Conservation (phyloP, 2,329 filamentous ascomycete genomes). For the Alternaria consortialis region DNA sequence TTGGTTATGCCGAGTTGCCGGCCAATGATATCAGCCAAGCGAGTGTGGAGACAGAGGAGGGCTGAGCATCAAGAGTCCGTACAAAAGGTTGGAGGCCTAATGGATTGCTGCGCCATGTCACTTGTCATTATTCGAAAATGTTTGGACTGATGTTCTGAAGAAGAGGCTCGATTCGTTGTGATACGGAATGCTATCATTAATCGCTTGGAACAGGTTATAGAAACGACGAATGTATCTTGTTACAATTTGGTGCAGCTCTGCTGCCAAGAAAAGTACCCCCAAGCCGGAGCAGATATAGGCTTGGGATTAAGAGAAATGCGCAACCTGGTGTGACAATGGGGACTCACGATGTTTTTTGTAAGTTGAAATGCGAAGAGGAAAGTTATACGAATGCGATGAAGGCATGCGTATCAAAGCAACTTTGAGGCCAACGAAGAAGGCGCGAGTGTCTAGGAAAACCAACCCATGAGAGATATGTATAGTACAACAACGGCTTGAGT, state of each 20-base stretch:
- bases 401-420: not conserved
- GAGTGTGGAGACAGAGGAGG: not conserved
- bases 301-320: not conserved
- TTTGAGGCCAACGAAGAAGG: not conserved
- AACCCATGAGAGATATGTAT: not conserved
- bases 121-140: not conserved
- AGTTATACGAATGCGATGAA: not conserved
- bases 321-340: not conserved
- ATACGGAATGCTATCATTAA: not conserved
- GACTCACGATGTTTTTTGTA: not conserved
- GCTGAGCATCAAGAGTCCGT: not conserved
- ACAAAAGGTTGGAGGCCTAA: not conserved
- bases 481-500: constrained; percentile 3
- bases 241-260: not conserved
- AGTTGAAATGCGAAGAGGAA: not conserved
- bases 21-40: constrained; percentile 25
- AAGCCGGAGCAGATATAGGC: not conserved
- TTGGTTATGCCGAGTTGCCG: constrained; percentile 17
- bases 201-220: not conserved
- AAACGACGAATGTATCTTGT: not conserved
- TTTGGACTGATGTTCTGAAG: not conserved
- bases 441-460: not conserved
- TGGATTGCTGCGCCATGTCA: not conserved
- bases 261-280: not conserved
- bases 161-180: not conserved